Percentiles rank a stretch among this genome's conserved stretches.
Evolutionary conservation across 768 basidiomycete genomes (phyloP).

Genomic region (Rhodotorula sphaerocarpa): DNA sequence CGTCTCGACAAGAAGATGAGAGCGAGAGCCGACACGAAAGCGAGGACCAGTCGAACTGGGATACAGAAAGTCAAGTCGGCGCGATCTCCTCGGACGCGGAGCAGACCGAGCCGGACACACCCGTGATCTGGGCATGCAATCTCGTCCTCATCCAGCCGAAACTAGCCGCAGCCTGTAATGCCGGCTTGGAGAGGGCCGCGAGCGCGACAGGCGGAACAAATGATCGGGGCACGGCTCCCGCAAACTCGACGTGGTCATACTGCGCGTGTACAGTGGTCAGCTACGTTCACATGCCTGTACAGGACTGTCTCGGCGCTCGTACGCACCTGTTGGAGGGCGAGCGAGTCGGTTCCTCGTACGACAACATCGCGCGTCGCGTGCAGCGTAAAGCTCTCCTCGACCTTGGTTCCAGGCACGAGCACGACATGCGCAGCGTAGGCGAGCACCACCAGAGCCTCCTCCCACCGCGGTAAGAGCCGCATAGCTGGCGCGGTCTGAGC

Average conservation of each 20-base stretch:
- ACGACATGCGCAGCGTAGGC: conserved; percentile 48
- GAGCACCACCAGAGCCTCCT: conserved; percentile 19
- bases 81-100: not conserved
- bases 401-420: conserved; percentile 82
- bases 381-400: conserved; percentile 93
- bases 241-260: conserved; percentile 85
- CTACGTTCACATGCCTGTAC: accelerated
- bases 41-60: conserved; percentile 66
- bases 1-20: conserved; percentile 60
- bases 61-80: not conserved
- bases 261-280: conserved; percentile 42
- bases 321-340: conserved; percentile 5
- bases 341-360: conserved; percentile 56
- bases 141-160: conserved; percentile 53
- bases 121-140: conserved; percentile 60
- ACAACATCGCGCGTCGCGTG: conserved; percentile 84
- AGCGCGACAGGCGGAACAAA: conserved; percentile 71
- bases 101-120: conserved; percentile 44
- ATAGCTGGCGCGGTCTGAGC: not conserved
- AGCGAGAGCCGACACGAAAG: conserved; percentile 56
- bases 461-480: not conserved
- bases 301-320: too few relatives aligned
- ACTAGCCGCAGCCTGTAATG: conserved; percentile 47
- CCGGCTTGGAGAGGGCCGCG: conserved; percentile 53
- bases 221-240: conserved; percentile 80